phyloP scores from a whole-genome alignment of 345 rosid species.

The Erysimum cheiranthoides region DNA sequence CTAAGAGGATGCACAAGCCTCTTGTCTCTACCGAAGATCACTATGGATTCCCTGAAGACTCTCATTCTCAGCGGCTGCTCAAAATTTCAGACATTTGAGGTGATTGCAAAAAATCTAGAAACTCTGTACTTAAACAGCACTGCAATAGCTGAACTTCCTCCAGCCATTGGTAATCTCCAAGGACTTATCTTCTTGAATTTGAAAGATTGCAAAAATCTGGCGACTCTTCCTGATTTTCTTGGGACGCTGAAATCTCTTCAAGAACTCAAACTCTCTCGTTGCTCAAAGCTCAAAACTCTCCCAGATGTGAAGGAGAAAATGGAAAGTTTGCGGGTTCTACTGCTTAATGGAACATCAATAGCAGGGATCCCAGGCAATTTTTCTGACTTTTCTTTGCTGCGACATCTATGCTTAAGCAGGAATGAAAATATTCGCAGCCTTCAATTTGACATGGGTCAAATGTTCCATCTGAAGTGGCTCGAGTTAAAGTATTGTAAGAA shows the following conservation, averaged over 20 bases:
- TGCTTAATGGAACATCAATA: conserved; percentile 35
- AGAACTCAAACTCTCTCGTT: conserved; percentile 37
- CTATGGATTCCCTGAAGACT: not conserved
- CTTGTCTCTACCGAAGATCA: not conserved
- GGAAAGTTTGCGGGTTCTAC: conserved; percentile 10
- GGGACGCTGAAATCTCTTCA: conserved; percentile 23
- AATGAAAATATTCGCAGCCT: not conserved
- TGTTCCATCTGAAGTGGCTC: conserved; percentile 28
- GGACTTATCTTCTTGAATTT: conserved; percentile 25
- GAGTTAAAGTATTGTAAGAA: conserved; percentile 33
- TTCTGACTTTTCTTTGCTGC: not conserved
- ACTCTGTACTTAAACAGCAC: conserved; percentile 23
- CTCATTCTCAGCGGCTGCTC: conserved; percentile 39
- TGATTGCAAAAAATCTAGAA: conserved; percentile 21
- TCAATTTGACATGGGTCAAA: conserved; percentile 2
- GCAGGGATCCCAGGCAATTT: not conserved
- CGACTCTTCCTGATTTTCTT: conserved; percentile 13
- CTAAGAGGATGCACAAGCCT: too few relatives aligned
- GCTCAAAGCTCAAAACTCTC: not conserved
- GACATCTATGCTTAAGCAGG: conserved; percentile 34
- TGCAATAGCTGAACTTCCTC: conserved; percentile 32
- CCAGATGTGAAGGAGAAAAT: not conserved
- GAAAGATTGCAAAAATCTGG: conserved; percentile 21
- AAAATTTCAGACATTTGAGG: conserved; percentile 14
- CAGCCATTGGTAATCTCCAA: conserved; percentile 10